Conservation (phyloP, 2,329 filamentous ascomycete genomes). For the Pseudogymnoascus sp. region DNA sequence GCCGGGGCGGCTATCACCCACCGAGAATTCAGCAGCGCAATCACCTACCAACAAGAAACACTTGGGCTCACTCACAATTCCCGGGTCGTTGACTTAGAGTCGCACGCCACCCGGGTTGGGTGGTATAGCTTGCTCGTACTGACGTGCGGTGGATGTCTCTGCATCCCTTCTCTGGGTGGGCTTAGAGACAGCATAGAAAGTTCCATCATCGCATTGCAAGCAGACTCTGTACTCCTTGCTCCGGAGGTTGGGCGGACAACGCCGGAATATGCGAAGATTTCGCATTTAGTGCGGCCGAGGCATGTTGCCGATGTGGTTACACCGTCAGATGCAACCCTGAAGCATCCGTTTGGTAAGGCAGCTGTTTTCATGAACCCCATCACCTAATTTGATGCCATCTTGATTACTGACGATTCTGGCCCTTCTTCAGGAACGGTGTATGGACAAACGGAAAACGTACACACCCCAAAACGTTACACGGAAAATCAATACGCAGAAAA, state of each 20-base stretch:
- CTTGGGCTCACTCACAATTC: not conserved
- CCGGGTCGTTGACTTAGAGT: not conserved
- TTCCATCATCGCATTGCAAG: not conserved
- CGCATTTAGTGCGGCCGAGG: not conserved
- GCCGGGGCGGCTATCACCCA: not conserved
- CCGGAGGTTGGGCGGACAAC: not conserved
- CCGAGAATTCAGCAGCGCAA: not conserved
- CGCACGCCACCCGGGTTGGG: not conserved
- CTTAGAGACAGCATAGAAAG: conserved; percentile 2
- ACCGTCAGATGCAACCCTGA: not conserved
- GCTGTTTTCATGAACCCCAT: not conserved
- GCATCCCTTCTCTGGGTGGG: conserved; percentile 13
- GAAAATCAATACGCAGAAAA: not conserved
- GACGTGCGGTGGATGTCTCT: conserved; percentile 13
- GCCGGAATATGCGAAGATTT: not conserved
- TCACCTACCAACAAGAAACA: not conserved
- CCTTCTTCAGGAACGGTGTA: not conserved
- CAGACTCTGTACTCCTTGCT: not conserved
- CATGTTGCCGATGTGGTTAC: not conserved
- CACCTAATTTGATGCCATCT: not conserved
- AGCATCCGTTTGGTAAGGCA: not conserved
- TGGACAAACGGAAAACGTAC: not conserved
- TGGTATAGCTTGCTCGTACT: conserved; percentile 7
- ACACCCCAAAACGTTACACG: not conserved
- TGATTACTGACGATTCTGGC: not conserved